A percentile compares a stretch with the other conserved stretches of the same genome.
Evolutionary conservation across 495 filamentous ascomycete genomes (phyloP).

Genomic region (Xylaria palmicola): DNA sequence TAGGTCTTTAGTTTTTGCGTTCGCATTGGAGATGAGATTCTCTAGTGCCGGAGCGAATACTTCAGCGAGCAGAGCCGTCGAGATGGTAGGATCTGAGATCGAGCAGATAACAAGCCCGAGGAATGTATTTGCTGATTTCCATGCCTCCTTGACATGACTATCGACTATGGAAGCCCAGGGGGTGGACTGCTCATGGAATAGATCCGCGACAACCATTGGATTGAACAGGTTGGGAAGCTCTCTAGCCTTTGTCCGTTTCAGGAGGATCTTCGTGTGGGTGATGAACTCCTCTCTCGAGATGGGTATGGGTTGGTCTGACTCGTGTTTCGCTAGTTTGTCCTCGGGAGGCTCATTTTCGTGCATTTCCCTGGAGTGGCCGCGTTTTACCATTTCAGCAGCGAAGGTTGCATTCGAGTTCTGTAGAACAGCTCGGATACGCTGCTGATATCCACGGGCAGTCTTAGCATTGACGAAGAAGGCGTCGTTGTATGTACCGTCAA

Average conservation of each 20-base stretch:
- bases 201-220: conserved; percentile 41
- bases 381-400: conserved; percentile 42
- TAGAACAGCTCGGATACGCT: conserved; percentile 60
- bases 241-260: conserved; percentile 34
- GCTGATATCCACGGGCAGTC: conserved; percentile 36
- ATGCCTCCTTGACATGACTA: conserved; percentile 26
- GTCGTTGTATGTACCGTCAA: conserved; percentile 33
- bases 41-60: conserved; percentile 37
- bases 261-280: conserved; percentile 16
- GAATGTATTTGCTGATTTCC: conserved; percentile 28
- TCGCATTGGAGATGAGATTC: conserved; percentile 16
- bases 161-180: conserved; percentile 40
- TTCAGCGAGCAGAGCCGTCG: conserved; percentile 28
- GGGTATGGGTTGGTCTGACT: conserved; percentile 23
- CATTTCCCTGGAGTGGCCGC: neutral
- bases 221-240: conserved; percentile 50
- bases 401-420: conserved; percentile 60
- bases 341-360: conserved; percentile 40
- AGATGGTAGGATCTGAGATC: conserved; percentile 31
- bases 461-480: conserved; percentile 38
- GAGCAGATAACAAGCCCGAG: conserved; percentile 28
- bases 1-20: conserved; percentile 34
- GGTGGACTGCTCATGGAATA: conserved; percentile 43
- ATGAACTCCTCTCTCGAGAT: conserved; percentile 29
- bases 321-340: conserved; percentile 31